Evolutionary conservation across 2,329 filamentous ascomycete genomes (phyloP), one percentile per base, ranked within the genome.

Genomic region (Fusarium gaditjirri): DNA sequence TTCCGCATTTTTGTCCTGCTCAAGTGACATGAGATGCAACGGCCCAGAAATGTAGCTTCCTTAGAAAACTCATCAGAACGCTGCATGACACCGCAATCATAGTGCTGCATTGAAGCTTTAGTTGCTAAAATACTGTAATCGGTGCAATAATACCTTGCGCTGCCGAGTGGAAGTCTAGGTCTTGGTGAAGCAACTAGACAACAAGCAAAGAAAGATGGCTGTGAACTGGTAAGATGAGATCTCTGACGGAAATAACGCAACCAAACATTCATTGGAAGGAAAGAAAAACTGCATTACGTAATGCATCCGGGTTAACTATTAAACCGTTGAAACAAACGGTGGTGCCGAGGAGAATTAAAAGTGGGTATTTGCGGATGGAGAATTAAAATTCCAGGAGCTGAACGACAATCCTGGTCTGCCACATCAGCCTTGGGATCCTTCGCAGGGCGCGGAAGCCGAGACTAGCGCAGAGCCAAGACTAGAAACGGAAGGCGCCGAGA

Each of bases 51-150:
- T 17, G 16, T 8, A 9, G 33, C 14, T 35, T 35, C 16, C 14
- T 17, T 9, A 35, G 16, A 14, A 35, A 16, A 35, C 14, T 17
- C 1, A 35, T 17, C 33, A 3, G 3, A 12, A 13, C 8, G 6
- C 8, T 16, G 11, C 8, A 29, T 6, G 6, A 16, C 0, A 46
- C 13, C 9, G 16, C 3, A 5, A 0, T 16, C 4, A 1, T 16
- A 11, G 0, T 8, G 0, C 6, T 46, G 2, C 4, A n/a, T 5
- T 2, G 13, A 16, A 2, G 13, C 2, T 46, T 3, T 2, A 2
- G 6, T 4, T 1, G 8, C 6, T 0, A 10, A 21, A 21, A 2
- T 5, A 0, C 21, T 7, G 5, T 8, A 5, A 9, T 5, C 8
- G 8, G 4, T 27, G 23, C 8, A 44, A 3, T 11, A 25, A 5